phyloP scores from a whole-genome alignment of 1,284 basidiomycete genomes.

The Pseudozyma thailandica region DNA sequence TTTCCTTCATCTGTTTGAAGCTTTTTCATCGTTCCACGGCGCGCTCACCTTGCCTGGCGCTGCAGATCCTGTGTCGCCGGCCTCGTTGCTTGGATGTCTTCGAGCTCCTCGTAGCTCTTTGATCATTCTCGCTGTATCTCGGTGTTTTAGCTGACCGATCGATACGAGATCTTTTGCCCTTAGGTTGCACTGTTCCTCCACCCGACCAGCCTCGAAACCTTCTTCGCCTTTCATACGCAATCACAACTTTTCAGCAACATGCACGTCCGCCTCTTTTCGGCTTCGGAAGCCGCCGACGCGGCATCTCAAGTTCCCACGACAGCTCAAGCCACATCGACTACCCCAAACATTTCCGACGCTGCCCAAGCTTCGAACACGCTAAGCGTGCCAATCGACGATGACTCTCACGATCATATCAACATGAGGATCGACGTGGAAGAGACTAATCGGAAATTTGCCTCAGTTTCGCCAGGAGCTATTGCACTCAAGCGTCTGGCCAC shows the following conservation, averaged over 20 bases:
- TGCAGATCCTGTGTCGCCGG: slow-evolving; percentile 19
- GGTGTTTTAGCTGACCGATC: slow-evolving; percentile 53
- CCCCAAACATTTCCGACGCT: no score
- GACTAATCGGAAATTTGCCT: slow-evolving; percentile 34
- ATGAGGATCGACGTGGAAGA: slow-evolving; percentile 43
- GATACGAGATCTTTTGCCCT: slow-evolving; percentile 22
- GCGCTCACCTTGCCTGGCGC: slow-evolving; percentile 9
- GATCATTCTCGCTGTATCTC: slow-evolving; percentile 17
- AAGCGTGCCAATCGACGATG: neutral
- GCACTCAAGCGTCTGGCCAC: slow-evolving; percentile 39
- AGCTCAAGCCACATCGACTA: no score
- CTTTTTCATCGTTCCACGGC: neutral
- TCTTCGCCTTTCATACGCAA: neutral
- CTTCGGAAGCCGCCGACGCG: slow-evolving; percentile 1
- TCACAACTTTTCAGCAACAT: neutral
- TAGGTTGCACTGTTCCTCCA: slow-evolving; percentile 6
- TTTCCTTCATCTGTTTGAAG: slow-evolving; percentile 1
- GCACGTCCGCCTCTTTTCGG: slow-evolving; percentile 3
- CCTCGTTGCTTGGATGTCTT: slow-evolving; percentile 14
- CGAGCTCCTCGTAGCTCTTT: slow-evolving; percentile 15
- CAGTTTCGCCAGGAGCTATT: slow-evolving; percentile 19
- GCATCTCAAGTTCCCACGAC: neutral
- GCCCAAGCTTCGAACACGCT: neutral
- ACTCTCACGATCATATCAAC: slow-evolving; percentile 3
- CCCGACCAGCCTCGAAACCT: neutral